Evolutionary conservation across 164 flowering plant genomes (phyloP).

Genomic region (Umbellularia californica): DNA sequence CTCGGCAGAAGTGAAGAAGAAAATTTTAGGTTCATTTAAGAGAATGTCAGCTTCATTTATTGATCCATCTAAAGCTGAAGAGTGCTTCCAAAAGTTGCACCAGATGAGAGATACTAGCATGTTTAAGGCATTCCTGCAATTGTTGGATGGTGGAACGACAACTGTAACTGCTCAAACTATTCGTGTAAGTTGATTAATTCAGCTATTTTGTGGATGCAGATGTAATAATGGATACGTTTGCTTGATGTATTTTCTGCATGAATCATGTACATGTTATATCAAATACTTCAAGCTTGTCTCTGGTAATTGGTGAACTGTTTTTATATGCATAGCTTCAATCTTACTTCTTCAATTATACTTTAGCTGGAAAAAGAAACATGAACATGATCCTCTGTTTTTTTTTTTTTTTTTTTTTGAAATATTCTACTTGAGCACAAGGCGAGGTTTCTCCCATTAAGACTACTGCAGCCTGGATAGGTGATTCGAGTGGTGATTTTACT

Average conservation of each 20-base stretch:
- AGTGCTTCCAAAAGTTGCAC: conserved; percentile 58
- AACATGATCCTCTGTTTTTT: no score
- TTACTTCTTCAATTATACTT: no score
- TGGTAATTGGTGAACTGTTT: no score
- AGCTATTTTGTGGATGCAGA: not conserved
- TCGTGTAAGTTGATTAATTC: conserved; percentile 32
- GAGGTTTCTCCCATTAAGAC: no score
- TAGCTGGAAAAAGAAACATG: no score
- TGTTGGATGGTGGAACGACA: conserved; percentile 37
- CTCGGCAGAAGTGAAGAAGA: conserved; percentile 42
- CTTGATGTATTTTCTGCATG: not conserved
- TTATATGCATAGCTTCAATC: no score
- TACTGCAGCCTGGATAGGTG: no score
- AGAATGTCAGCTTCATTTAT: conserved; percentile 69
- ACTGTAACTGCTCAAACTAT: conserved; percentile 23
- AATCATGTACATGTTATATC: no score
- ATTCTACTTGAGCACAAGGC: no score
- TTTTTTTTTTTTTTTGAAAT: no score
- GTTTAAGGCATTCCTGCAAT: conserved; percentile 35
- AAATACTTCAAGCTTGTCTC: no score
- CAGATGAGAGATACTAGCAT: conserved; percentile 53
- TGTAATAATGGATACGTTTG: not conserved
- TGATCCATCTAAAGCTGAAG: conserved; percentile 70
- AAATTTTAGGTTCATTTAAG: conserved; percentile 27
- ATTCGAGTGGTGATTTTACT: no score